phyloP scores from a whole-genome alignment of 495 filamentous ascomycete species.

The Penicillium waksmanii region DNA sequence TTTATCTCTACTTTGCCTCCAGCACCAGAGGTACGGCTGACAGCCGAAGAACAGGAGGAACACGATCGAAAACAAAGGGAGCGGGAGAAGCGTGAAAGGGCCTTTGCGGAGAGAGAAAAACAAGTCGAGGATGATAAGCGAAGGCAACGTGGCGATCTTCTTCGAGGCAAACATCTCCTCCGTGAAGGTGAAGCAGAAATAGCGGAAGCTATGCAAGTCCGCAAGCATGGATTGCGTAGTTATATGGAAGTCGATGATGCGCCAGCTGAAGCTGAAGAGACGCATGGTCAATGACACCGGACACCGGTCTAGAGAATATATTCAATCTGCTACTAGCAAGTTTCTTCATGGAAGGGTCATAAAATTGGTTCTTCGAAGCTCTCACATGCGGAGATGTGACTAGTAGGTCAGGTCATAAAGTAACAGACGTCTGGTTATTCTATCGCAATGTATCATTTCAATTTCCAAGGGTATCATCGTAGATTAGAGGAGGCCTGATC shows the following conservation, averaged over 20 bases:
- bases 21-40: slow-evolving; percentile 59
- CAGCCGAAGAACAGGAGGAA: slow-evolving; percentile 62
- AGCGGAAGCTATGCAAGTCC: slow-evolving; percentile 74
- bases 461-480: slow-evolving; percentile 48
- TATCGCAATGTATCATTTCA: slow-evolving; percentile 18
- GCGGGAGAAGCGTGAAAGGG: slow-evolving; percentile 69
- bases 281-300: slow-evolving; percentile 11
- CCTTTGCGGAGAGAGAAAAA: slow-evolving; percentile 73
- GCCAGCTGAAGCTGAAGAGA: slow-evolving; percentile 18
- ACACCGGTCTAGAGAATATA: neutral
- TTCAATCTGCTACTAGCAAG: neutral
- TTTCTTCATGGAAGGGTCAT: neutral
- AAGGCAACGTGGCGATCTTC: slow-evolving; percentile 64
- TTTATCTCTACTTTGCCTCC: slow-evolving; percentile 75
- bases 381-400: neutral
- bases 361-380: neutral
- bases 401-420: neutral
- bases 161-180: slow-evolving; percentile 67
- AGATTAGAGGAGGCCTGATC: slow-evolving; percentile 34
- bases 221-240: slow-evolving; percentile 70
- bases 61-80: slow-evolving; percentile 64
- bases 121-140: slow-evolving; percentile 75
- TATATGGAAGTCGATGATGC: slow-evolving; percentile 54
- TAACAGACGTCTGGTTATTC: neutral
- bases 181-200: slow-evolving; percentile 79